Percentiles rank a stretch among this genome's conserved stretches.
These are phyloP conservation scores for Colletotrichum musicola DNA, from an alignment of 2,329 filamentous ascomycete genomes.

Conservation along the genomic window DNA sequence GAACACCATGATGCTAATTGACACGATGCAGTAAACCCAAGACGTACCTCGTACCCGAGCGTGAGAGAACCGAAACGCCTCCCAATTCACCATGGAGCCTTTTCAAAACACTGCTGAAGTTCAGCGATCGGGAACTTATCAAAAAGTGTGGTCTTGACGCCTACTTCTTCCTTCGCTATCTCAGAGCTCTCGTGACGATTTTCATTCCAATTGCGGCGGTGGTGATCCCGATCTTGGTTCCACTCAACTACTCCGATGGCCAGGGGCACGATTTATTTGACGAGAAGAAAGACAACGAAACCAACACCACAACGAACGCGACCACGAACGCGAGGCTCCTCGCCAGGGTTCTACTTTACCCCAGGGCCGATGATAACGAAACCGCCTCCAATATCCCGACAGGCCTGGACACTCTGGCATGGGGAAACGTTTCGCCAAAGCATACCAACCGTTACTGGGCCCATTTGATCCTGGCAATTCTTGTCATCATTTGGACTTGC, in stretches of 20 bases:
- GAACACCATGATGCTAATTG: slow-evolving; percentile 6
- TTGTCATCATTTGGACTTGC: slow-evolving; percentile 86
- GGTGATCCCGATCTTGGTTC: slow-evolving; percentile 86
- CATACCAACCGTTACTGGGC: slow-evolving; percentile 83
- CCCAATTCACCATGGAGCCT: slow-evolving; percentile 68
- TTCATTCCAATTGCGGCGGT: slow-evolving; percentile 85
- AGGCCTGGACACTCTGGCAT: slow-evolving; percentile 86
- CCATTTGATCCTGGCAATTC: slow-evolving; percentile 83
- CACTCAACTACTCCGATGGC: slow-evolving; percentile 83
- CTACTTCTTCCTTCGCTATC: slow-evolving; percentile 96
- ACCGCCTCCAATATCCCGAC: slow-evolving; percentile 48
- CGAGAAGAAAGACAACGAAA: slow-evolving; percentile 34
- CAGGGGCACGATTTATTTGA: slow-evolving; percentile 67
- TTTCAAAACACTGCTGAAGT: slow-evolving; percentile 71
- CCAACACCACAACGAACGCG: background rate
- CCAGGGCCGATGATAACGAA: slow-evolving; percentile 46
- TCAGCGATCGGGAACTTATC: slow-evolving; percentile 85
- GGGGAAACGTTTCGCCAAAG: slow-evolving; percentile 81
- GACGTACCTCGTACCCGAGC: slow-evolving; percentile 87
- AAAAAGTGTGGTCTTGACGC: slow-evolving; percentile 96
- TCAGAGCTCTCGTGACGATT: slow-evolving; percentile 83
- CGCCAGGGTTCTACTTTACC: slow-evolving; percentile 38
- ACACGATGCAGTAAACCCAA: slow-evolving; percentile 74
- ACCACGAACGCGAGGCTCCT: slow-evolving; percentile 28
- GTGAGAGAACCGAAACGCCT: slow-evolving; percentile 83